phyloP scores from a whole-genome alignment of 75 land plant genomes.

The Isoetes taiwanensis region DNA sequence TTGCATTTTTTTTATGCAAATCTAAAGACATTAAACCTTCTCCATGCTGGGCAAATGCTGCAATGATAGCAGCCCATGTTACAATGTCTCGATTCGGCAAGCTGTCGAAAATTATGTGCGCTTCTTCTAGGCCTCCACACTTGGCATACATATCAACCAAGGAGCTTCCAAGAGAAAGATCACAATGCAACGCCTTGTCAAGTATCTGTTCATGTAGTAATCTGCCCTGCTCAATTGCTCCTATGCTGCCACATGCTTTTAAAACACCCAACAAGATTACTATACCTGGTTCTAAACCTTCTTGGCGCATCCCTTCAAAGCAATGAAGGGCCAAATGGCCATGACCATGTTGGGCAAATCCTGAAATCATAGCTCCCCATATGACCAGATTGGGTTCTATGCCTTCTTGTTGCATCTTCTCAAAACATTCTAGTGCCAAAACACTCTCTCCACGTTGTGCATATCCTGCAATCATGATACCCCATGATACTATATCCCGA shows the following conservation, averaged over 20 bases:
- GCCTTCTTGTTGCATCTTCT: slow-evolving; percentile 28
- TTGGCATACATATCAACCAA: slow-evolving; percentile 21
- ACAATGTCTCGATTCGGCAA: slow-evolving; percentile 32
- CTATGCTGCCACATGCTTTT: no score
- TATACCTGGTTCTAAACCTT: no score
- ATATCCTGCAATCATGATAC: slow-evolving; percentile 18
- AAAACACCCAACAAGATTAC: no score
- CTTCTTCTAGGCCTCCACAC: slow-evolving; percentile 26
- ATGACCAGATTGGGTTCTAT: slow-evolving; percentile 23
- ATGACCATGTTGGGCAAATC: slow-evolving; percentile 13
- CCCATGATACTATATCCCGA: no score
- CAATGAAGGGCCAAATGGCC: slow-evolving; percentile 31
- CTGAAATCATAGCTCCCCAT: slow-evolving; percentile 28
- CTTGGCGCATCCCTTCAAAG: slow-evolving; percentile 36
- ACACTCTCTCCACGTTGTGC: slow-evolving; percentile 28
- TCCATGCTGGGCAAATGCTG: slow-evolving; percentile 13
- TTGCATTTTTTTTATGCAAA: slow-evolving; percentile 39
- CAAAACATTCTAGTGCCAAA: slow-evolving; percentile 18
- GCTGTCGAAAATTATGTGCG: slow-evolving; percentile 20
- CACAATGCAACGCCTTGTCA: no score
- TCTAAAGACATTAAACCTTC: slow-evolving; percentile 28
- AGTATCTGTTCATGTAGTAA: no score
- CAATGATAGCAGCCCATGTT: slow-evolving; percentile 24
- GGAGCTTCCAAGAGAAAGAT: no score
- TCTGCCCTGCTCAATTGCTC: no score